phyloP scores from a whole-genome alignment of 768 basidiomycete species.

The Boletus tylopilopsis region DNA sequence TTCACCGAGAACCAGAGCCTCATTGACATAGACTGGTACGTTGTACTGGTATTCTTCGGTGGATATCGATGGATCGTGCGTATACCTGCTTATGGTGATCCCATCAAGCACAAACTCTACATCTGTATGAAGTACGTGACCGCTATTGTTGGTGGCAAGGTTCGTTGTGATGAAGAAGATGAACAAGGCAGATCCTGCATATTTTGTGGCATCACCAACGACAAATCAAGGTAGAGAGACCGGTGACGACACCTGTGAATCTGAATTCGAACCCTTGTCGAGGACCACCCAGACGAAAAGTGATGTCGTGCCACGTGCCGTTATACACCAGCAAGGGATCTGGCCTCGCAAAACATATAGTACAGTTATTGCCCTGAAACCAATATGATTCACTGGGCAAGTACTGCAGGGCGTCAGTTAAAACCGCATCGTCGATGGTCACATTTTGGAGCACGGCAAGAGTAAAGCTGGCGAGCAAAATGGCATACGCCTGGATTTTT shows the following conservation, averaged over 20 bases:
- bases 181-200: conserved; percentile 11
- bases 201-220: not conserved
- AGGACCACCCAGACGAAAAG: not conserved
- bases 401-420: conserved; percentile 9
- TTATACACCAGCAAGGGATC: conserved; percentile 3
- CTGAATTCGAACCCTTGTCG: conserved; percentile 2
- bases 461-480: not conserved
- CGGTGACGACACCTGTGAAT: conserved; percentile 6
- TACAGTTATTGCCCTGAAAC: conserved; percentile 9
- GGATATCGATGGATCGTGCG: not conserved
- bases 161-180: conserved; percentile 20
- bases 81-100: not conserved
- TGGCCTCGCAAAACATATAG: not conserved
- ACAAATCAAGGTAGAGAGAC: not conserved
- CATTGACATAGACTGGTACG: conserved; percentile 12
- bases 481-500: not conserved
- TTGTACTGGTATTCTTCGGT: conserved; percentile 13
- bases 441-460: conserved; percentile 10
- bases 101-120: conserved; percentile 10
- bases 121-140: not conserved
- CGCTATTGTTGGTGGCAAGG: not conserved
- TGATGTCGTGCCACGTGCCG: conserved; percentile 18
- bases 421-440: conserved; percentile 15
- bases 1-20: not conserved
- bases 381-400: conserved; percentile 2